Evolutionary conservation across 176 grass and related monocot species (phyloP), one percentile per base, ranked within the genome.

Genomic region (Aegilops longissima): DNA sequence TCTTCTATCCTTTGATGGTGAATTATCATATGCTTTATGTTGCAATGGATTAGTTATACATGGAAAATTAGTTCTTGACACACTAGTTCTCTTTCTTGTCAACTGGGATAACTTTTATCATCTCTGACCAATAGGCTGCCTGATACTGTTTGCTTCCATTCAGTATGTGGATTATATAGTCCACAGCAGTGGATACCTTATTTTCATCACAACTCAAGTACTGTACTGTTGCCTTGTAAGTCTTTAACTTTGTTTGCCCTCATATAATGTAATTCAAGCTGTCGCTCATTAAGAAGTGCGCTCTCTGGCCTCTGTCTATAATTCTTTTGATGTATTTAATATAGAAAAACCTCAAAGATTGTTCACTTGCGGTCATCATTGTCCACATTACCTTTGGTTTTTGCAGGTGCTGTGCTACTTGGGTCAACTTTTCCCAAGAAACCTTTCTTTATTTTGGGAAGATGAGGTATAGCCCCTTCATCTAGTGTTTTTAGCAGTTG

Each of bases 401-500:
- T 76, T 95, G 79, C 78, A 98, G 96, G 91, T 94, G 34, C 68
- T 98, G 44, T 98, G 96, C 82, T 95, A 92, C 84, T 88, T 98
- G 80, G 93, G 92, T 76, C 88, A 90, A 86, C 87, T 98, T 73
- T 98, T 98, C 66, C 93, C 96, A 31, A 94, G 91, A 86, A 95
- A 98, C 82, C 92, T 98, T 76, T 92, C 83, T 82, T 88, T 94
- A 80, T 93, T 98, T 85, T 95, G 86, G 93, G 93, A 98, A 93
- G 96, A 98, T 89, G 96, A 98, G 96, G 96, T 98, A 98, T 89
- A 86, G 9, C 79, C 76, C 83, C 64, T 82, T 40, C 9, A 64
- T 78, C 42, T 35, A 65, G 20, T 83, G 8, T 83, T 89, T 30
- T 85, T 62, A 85, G 73, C 38, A 54, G 61, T 87, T 82, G 38